Base-by-base conservation (phyloP, 2,329 filamentous ascomycete species). In the Lecanicillium sp. region DNA sequence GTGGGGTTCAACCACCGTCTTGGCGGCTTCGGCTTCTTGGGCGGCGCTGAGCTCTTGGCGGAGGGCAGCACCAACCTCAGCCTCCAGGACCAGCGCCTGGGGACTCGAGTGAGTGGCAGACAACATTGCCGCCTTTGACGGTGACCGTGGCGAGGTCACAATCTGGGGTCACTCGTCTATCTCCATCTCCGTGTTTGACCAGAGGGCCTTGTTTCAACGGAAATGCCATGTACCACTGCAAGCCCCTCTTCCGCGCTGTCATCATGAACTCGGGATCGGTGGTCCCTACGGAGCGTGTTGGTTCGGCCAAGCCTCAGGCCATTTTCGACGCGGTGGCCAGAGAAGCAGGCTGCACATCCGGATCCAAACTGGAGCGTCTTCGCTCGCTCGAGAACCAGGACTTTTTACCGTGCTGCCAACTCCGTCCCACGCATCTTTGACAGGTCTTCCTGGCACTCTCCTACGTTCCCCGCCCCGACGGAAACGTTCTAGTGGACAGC, bases 401-500 rank as follows among this genome's bases (percentile, higher is more conserved):
- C 67, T 1, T 78, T 87, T 55, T 72, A 88, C 24, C 67, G 77
- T 32, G 86, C 87, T 0, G 77, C 74, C 5, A 88, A 85, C 61
- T 83, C 83, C 0, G 83, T 89, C 0, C 85, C 87, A 0, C 77
- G 78, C 0, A 67, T 90, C 38, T 89, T 5, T 77, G 78, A 20
- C 89, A 87, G 66, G 74, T 66, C 54, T 83, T 83, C 0, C 69
- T 91, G 7, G 79, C 85, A 2, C 68, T 91, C 0, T 84, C 84
- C 0, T 91, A 89, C 57, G 67, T 90, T 0, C 87, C 86, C 8
- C 81, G 86, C 0, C 87, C 86, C 0, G 86, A 90, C 55, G 83
- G 84, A 23, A 74, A 60, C 1, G 72, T 75, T 5, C 71, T 90
- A 8, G 74, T 78, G 0, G 69, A 75, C 2, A 85, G 79, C 5